A percentile compares a stretch with the other conserved stretches of the same genome.
phyloP scores from a whole-genome alignment of 202 grass and related monocot genomes.

The Dendrocalamus latiflorus region DNA sequence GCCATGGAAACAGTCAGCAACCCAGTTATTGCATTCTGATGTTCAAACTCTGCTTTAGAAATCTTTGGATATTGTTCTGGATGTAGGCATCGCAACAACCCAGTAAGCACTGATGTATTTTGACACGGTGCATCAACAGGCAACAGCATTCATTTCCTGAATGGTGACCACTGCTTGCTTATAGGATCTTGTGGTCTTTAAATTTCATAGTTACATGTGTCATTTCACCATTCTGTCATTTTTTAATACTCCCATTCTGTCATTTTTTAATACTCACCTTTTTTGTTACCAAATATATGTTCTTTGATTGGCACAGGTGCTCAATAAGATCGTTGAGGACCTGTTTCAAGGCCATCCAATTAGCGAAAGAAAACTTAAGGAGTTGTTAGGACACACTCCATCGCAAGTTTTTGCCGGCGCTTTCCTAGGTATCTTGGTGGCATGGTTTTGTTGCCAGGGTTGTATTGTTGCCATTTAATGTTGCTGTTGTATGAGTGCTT shows the following conservation, averaged over 20 bases:
- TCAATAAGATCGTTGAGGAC: constrained; percentile 97
- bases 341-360: constrained; percentile 94
- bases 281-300: background rate
- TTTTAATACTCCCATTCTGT: too few relatives aligned
- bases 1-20: background rate
- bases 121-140: background rate
- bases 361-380: constrained; percentile 94
- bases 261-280: background rate
- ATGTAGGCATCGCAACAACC: background rate
- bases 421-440: constrained; percentile 70
- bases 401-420: constrained; percentile 92
- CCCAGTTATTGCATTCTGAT: background rate
- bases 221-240: background rate
- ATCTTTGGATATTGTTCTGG: background rate
- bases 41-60: background rate
- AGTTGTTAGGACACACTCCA: constrained; percentile 84
- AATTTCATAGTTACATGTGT: background rate
- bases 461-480: constrained; percentile 58
- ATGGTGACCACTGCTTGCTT: background rate
- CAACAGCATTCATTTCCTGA: background rate
- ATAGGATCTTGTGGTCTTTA: background rate
- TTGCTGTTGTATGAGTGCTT: background rate
- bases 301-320: constrained; percentile 46
- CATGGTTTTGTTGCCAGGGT: constrained; percentile 80
- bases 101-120: background rate